A percentile compares a stretch with the other conserved stretches of the same genome.
These are phyloP conservation scores for Euphorbia tirucalli DNA, from an alignment of 345 rosid species.

Conservation along the genomic window DNA sequence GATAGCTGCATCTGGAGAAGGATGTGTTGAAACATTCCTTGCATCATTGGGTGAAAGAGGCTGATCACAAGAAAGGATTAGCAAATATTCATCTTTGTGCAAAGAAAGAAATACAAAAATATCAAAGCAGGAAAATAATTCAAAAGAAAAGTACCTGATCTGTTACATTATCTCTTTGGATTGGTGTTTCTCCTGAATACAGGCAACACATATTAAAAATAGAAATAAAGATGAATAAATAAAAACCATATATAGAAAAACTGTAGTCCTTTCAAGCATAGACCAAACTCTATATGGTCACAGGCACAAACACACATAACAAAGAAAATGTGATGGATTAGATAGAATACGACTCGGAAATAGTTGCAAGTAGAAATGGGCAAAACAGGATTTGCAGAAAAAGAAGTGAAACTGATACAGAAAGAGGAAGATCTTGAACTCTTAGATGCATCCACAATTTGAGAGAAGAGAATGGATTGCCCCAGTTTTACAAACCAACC, in stretches of 20 bases:
- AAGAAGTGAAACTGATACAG: not conserved
- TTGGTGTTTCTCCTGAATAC: conserved; percentile 44
- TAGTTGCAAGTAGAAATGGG: not conserved
- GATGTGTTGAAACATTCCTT: conserved; percentile 53
- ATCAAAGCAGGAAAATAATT: not conserved
- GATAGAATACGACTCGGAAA: not conserved
- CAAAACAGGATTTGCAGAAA: not conserved
- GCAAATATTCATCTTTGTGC: conserved; percentile 14
- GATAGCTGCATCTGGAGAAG: conserved; percentile 47
- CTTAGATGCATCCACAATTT: not conserved
- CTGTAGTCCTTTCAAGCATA: not conserved
- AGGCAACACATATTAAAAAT: not conserved
- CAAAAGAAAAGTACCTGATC: conserved; percentile 39
- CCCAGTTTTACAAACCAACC: not conserved
- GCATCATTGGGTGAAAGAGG: conserved; percentile 46
- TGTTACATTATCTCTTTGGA: conserved; percentile 30
- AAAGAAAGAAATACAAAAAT: conserved; percentile 11
- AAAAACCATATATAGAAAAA: not conserved
- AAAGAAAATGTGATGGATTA: not conserved
- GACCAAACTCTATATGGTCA: not conserved
- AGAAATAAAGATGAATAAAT: not conserved
- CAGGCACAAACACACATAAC: not conserved
- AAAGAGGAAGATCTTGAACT: not conserved
- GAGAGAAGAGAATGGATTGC: not conserved
- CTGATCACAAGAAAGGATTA: conserved; percentile 34